Evolutionary conservation across 306 rosid species (phyloP), one percentile per base, ranked within the genome.

Genomic region (Cicer pinnatifidum): DNA sequence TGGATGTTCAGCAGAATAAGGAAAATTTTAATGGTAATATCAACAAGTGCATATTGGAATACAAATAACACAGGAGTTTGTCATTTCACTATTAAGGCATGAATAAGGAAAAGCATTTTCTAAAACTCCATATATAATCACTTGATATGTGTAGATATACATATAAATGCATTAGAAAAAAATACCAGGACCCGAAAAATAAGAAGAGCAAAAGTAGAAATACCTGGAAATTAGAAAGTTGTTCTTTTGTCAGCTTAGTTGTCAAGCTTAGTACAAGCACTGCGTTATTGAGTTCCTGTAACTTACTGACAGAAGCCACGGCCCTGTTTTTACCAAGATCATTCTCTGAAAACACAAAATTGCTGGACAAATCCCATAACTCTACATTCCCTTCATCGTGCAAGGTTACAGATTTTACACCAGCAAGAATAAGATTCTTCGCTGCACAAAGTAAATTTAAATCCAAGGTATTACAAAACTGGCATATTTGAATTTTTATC

Each of bases 291-390:
- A 92, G 95, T 67, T 92, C 98, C 83, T 92, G 95, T 82, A 92
- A 79, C 89, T 92, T 92, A 61, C 82, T 90, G 76, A 88, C 89
- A 48, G 92, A 85, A 67, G 96, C 89, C 54, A 67, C 85, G 46
- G 98, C 95, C 79, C 98, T 86, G 81, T 92, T 92, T 80, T 87
- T 88, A 28, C 98, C 96, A 75, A 92, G 59, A 82, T 92, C 98
- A 82, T 79, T 86, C 75, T 90, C 95, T 0, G 89, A 69, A 75
- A 92, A 92, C 17, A 88, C 81, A 72, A 92, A 92, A 62, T 88
- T 88, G 76, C 98, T 79, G 46, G 95, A 90, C 80, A 92, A 76
- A 84, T 90, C 96, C 98, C 96, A 92, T 53, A 90, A 78, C 82
- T 90, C 92, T 59, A 90, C 96, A 10, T 50, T 77, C 79, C 89